Conservation (phyloP, 345 rosid genomes). For the Hirschfeldia incana region DNA sequence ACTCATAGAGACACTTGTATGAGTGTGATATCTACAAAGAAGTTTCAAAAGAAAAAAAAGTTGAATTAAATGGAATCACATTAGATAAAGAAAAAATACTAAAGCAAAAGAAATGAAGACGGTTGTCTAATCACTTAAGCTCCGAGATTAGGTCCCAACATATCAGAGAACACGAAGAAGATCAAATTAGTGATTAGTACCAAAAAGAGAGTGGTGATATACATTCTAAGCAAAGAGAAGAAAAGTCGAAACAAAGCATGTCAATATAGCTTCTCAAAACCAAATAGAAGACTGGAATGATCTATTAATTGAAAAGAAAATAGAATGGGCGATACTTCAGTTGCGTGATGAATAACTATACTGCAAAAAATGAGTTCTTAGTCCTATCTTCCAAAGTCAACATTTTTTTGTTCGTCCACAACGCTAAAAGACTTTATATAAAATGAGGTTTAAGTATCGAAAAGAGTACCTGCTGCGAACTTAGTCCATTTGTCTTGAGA, state of each 20-base stretch:
- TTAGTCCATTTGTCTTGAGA: conserved; percentile 24
- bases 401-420: background rate
- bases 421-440: background rate
- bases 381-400: background rate
- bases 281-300: background rate
- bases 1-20: background rate
- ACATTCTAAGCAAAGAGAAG: background rate
- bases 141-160: background rate
- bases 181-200: background rate
- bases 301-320: too few species aligned
- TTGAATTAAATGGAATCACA: background rate
- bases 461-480: conserved; percentile 19
- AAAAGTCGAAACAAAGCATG: conserved; percentile 19
- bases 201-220: background rate
- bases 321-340: background rate
- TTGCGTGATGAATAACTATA: background rate
- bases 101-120: conserved; percentile 8
- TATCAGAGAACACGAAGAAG: background rate
- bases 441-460: background rate
- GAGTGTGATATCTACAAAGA: conserved; percentile 29
- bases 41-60: background rate
- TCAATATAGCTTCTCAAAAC: background rate
- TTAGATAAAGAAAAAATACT: background rate
- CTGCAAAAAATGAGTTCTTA: background rate
- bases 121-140: background rate